Base-by-base conservation (phyloP, 169 alveolate species). In the Plasmodium adleri region DNA sequence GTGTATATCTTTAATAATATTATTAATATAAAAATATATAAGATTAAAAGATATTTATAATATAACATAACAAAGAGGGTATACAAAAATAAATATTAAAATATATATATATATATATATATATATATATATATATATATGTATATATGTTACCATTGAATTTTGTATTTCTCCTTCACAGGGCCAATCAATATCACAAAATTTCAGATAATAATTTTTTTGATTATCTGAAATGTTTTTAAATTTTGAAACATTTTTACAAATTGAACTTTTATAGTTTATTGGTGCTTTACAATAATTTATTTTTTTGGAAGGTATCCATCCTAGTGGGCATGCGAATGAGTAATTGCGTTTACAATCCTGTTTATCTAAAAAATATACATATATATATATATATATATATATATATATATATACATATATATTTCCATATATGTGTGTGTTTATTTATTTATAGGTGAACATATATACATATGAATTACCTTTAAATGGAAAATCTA, bases 401-500 rank as follows among this genome's bases (percentile, higher is more conserved):
- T 39, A 39, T 39, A 39, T 39, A 6, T 39, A 28, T 28, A 28
- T 28, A 1, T 28, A 5, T 28, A 5, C 1, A 5, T 28, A 5
- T 1, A 5, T 20, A 20, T 20, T 20, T 20, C 22, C 22, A 0
- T 20, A 20, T 20, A 20, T 4, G 45, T 32, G 8, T 26, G 4
- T 26, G 32, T 39, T 39, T 39, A 39, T 39, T 39, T 39, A 39
- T 39, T 39, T 39, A 1, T 39, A 39, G 47, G 47, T 39, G 47
- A 39, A 39, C 10, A 39, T 50, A 17, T n/a, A 10, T 58, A 1
- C 59, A 24, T 26, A 50, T 6, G 45, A 43, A 32, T 78, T 59
- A 78, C 89, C 89, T 66, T 78, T 78, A 71, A 78, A 78, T 43
- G 89, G 89, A 45, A 78, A 78, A 66, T 78, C 89, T 6, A 78